Percentiles rank a stretch among this genome's conserved stretches.
phyloP scores from a whole-genome alignment of 2,329 filamentous ascomycete genomes.

The Penicillium sp. region DNA sequence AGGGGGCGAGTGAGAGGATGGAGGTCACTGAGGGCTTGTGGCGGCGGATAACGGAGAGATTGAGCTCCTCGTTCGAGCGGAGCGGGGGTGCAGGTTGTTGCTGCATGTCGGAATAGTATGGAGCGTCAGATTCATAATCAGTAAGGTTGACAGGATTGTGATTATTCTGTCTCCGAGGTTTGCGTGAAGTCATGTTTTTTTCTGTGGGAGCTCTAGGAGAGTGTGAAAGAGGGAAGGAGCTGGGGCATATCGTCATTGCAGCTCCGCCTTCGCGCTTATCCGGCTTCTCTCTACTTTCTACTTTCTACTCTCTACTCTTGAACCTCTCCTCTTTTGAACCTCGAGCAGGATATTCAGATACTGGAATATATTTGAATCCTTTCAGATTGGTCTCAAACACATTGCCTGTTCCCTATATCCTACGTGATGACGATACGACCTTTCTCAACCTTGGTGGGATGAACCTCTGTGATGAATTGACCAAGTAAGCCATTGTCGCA shows the following conservation, averaged over 20 bases:
- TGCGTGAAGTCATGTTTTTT: constrained; percentile 34
- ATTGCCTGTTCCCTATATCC: neutral
- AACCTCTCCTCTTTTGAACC: neutral
- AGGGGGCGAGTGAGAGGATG: constrained; percentile 79
- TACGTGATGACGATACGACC: constrained; percentile 5
- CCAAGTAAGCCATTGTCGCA: constrained; percentile 10
- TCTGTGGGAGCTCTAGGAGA: neutral
- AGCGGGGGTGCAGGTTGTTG: constrained; percentile 44
- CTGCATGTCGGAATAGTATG: constrained; percentile 46
- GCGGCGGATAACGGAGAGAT: constrained; percentile 77
- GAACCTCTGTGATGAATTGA: constrained; percentile 14
- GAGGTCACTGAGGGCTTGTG: constrained; percentile 72
- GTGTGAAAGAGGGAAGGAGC: neutral
- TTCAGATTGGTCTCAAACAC: neutral
- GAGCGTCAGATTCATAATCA: constrained; percentile 68
- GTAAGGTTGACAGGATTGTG: constrained; percentile 31
- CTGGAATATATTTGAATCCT: neutral
- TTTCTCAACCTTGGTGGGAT: constrained; percentile 10
- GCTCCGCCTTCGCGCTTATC: constrained; percentile 8
- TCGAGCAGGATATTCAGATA: neutral
- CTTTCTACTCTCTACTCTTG: neutral
- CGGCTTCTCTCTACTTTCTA: neutral
- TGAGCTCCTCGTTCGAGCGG: constrained; percentile 80
- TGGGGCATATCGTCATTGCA: constrained; percentile 16
- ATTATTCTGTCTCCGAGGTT: constrained; percentile 34